A percentile compares a stretch with the other conserved stretches of the same genome.
These are phyloP conservation scores for Skeletonema menzelii DNA, from an alignment of 108 stramenopile genomes.

Conservation along the genomic window DNA sequence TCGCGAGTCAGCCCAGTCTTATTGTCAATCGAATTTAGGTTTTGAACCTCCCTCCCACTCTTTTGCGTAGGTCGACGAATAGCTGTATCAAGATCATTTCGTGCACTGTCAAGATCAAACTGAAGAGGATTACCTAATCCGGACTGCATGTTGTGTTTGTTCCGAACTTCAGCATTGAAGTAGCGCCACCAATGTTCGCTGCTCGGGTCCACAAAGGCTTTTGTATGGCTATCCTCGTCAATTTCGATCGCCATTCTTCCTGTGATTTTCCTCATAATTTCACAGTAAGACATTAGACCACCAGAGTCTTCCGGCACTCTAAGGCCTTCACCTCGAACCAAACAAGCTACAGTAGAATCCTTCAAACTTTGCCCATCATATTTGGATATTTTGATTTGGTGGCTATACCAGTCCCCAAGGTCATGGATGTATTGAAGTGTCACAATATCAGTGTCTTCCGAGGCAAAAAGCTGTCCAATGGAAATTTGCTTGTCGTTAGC, in stretches of 20 bases:
- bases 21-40: neutral
- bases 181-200: conserved; percentile 13
- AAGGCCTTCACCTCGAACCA: conserved; percentile 3
- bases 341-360: conserved; percentile 4
- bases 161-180: conserved; percentile 8
- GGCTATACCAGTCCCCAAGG: conserved; percentile 13
- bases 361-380: neutral
- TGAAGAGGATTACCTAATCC: conserved; percentile 1
- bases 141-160: conserved; percentile 2
- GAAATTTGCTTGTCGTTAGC: conserved; percentile 22
- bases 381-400: neutral
- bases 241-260: conserved; percentile 1
- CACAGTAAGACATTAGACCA: neutral
- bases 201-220: neutral
- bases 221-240: neutral
- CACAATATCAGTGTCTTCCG: neutral
- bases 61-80: neutral
- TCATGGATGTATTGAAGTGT: conserved; percentile 16
- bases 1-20: neutral
- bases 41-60: neutral
- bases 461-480: conserved; percentile 7
- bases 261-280: neutral
- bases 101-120: neutral
- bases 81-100: neutral
- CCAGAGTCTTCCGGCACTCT: conserved; percentile 11